A percentile compares a stretch with the other conserved stretches of the same genome.
Evolutionary conservation across 176 grass and related monocot species (phyloP).

Genomic region (Carex littledalei): DNA sequence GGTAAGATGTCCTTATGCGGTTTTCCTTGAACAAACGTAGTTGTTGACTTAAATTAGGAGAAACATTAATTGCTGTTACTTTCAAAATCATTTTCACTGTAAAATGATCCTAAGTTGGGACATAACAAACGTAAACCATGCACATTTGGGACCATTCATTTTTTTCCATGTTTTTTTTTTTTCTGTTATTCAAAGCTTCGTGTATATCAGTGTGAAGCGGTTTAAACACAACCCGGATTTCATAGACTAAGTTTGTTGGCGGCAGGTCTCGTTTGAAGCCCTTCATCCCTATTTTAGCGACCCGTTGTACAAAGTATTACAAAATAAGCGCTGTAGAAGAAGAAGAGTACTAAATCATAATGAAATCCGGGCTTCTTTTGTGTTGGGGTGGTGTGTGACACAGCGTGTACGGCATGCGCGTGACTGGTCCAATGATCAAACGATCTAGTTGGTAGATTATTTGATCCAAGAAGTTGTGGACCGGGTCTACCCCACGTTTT

Average conservation of each 20-base stretch:
- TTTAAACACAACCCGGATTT: not conserved
- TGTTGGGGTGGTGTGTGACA: not conserved
- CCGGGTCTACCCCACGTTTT: not conserved
- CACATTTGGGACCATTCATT: not conserved
- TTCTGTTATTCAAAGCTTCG: not conserved
- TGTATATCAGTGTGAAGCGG: not conserved
- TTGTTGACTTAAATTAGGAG: not conserved
- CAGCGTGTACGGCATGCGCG: not conserved
- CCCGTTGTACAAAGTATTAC: not conserved
- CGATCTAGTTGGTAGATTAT: not conserved
- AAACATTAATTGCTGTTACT: not conserved
- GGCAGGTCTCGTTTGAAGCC: no score
- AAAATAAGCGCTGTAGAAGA: not conserved
- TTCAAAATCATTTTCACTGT: not conserved
- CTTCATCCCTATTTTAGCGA: not conserved
- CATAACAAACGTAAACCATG: not conserved
- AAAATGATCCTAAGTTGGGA: not conserved
- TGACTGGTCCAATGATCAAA: not conserved
- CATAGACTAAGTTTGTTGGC: not conserved
- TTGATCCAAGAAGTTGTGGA: not conserved
- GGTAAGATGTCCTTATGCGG: not conserved
- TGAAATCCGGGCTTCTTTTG: constrained; percentile 1
- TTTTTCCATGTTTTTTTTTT: not conserved
- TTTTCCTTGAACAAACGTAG: not conserved
- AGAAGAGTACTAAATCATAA: not conserved